Base-by-base conservation (phyloP, 345 rosid species). In the Acer campestre region DNA sequence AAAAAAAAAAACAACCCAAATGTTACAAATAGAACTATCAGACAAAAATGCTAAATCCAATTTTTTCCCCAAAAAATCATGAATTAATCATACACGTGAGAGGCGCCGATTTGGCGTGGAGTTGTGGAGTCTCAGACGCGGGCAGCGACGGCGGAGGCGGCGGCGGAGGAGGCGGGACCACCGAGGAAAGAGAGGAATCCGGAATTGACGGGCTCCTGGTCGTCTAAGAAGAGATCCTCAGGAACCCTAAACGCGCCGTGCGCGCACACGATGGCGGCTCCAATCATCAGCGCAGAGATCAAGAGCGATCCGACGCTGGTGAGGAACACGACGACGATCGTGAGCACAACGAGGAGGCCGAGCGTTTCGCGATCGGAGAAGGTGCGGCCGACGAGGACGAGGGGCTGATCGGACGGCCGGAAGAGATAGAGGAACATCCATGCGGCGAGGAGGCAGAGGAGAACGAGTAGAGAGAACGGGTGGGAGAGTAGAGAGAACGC, bases 231-330 rank as follows among this genome's bases (percentile, higher is more conserved):
- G 61, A 93, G 86, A 80, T 93, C 98, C 83, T 93, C 98, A 0
- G 97, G 98, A 68, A 89, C 88, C 82, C 92, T 90, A 83, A 93
- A 93, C 17, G 98, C 97, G 6, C 97, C 98, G 27, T 91, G 98
- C 6, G 89, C 68, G 78, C 93, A 90, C 59, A 93, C 92, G 20
- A 93, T 85, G 17, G 89, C 98, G 6, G 85, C 77, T 20, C 97
- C 97, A 62, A 89, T 55, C 97, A 92, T 81, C 76, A 84, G 31
- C 46, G 93, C 94, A 2, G 94, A 92, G 49, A 90, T 92, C 78
- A 90, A 42, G 51, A 92, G 83, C 44, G 97, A 92, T 46, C 97
- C 97, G 1, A 92, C 94, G 83, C 88, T 89, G 56, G 97, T 92
- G 89, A 92, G 84, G 76, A 90, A 92, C 75, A 92, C 90, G 22